Evolutionary conservation across 345 rosid genomes (phyloP).

Genomic region (Salix arbutifolia): DNA sequence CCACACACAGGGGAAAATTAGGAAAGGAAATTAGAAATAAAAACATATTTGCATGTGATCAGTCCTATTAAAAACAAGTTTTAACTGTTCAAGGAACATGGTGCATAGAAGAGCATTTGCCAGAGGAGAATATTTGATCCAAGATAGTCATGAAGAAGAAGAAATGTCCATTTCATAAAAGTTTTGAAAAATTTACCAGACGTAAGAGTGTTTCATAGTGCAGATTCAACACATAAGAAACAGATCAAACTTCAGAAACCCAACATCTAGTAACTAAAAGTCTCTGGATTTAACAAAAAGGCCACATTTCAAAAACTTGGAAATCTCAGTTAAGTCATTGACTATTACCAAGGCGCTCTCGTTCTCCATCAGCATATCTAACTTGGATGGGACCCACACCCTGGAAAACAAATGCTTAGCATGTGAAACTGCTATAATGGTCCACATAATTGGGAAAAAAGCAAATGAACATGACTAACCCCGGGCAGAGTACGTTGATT

Average conservation of each 20-base stretch:
- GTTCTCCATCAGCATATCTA: slow-evolving; percentile 97
- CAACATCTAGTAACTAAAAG: neutral
- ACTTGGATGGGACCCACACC: slow-evolving; percentile 95
- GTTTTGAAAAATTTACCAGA: neutral
- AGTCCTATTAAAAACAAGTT: neutral
- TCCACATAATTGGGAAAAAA: neutral
- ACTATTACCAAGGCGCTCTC: slow-evolving; percentile 86
- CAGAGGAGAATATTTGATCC: neutral
- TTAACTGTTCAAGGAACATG: neutral
- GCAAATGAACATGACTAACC: slow-evolving; percentile 45
- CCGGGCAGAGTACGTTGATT: slow-evolving; percentile 86
- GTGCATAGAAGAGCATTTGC: neutral
- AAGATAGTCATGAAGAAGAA: neutral
- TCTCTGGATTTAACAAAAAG: neutral
- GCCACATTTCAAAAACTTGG: neutral
- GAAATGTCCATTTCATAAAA: neutral
- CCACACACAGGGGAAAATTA: slow-evolving; percentile 17
- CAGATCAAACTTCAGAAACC: slow-evolving; percentile 11
- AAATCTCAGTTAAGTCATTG: neutral
- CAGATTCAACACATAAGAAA: neutral
- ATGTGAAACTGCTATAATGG: neutral
- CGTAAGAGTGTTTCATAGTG: too few relatives aligned
- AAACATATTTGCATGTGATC: neutral
- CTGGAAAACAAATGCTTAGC: slow-evolving; percentile 42
- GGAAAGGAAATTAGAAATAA: slow-evolving; percentile 1